Conservation (phyloP, 345 rosid genomes). For the Hirschfeldia incana region DNA sequence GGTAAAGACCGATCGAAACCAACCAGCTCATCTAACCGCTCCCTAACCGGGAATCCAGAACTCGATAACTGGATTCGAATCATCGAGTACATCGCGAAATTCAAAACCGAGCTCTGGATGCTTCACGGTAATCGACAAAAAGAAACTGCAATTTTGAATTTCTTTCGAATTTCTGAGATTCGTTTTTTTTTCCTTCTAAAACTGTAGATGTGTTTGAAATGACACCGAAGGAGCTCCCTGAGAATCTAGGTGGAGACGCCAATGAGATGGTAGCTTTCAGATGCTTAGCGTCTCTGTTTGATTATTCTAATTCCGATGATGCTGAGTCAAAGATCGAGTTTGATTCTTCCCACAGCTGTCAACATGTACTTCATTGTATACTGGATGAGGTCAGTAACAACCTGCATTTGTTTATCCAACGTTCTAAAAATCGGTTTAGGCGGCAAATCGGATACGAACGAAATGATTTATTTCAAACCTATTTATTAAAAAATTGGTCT, state of each 20-base stretch:
- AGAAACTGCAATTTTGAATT: not conserved
- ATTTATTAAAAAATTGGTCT: no score
- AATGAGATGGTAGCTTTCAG: constrained; percentile 42
- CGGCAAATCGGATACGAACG: no score
- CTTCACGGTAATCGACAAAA: constrained; percentile 22
- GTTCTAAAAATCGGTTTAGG: no score
- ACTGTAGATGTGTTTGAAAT: constrained; percentile 34
- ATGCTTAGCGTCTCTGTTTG: constrained; percentile 32
- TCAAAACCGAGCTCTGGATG: constrained; percentile 37
- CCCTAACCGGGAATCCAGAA: constrained; percentile 25
- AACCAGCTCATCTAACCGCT: constrained; percentile 3
- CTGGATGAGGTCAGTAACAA: constrained; percentile 34
- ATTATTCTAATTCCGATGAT: constrained; percentile 8
- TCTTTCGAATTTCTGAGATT: not conserved
- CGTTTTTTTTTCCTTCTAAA: not conserved
- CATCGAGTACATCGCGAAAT: constrained; percentile 36
- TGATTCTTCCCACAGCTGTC: constrained; percentile 30
- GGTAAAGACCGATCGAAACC: not conserved
- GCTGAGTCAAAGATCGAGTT: constrained; percentile 26
- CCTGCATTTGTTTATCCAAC: not conserved
- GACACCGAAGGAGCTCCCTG: constrained; percentile 38
- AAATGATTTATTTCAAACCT: no score
- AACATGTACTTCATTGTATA: constrained; percentile 37
- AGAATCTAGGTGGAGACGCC: constrained; percentile 32
- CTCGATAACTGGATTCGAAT: constrained; percentile 34